Evolutionary conservation across 139 green algal genomes (phyloP), one percentile per base, ranked within the genome.

Genomic region (Chlamydomonas sp.): DNA sequence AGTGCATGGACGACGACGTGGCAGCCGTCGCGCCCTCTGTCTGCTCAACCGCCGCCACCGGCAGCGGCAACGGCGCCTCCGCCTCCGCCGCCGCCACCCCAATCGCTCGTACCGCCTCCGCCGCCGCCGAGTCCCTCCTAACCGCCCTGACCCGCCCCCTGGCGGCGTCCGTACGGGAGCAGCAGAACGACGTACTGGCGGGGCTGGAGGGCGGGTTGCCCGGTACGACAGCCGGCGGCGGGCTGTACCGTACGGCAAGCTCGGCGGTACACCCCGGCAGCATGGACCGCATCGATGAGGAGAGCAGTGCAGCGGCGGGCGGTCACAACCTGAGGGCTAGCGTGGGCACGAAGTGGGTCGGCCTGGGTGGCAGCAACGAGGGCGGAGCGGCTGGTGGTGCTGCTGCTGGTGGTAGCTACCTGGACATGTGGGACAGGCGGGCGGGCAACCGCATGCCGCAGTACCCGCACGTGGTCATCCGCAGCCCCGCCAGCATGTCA

Each of bases 1-100:
- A 93, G 79, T 93, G 91, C 73, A 94, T 96, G 92, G 83, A 90
- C 4, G 89, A 91, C 4, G 92, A 88, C 18, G 85, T 86, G 59
- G 69, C 64, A 78, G 82, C 71, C 1, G 79, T 83, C 59, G 79
- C 78, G 67, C 77, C 85, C 9, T 73, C 85, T 0, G 85, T 84
- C 17, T 73, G 60, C 72, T 68, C 76, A 62, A 31, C 76, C 14
- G 78, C 67, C 15, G 71, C 67, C 61, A 18, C 15, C 4, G 74
- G 62, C 57, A 18, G 14, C 31, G 69, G 20, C 17, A 49, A 5
- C 57, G 72, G 5, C 17, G 71, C 20, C 20, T 66, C 69, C 68
- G 83, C 12, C 61, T n/a, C 49, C 73, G 64, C 12, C 85, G 63
- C 57, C 67, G 62, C 31, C 12, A 64, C 60, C 68, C 20, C 61